phyloP scores from a whole-genome alignment of 108 stramenopile species.

The Nitzschia sp. region DNA sequence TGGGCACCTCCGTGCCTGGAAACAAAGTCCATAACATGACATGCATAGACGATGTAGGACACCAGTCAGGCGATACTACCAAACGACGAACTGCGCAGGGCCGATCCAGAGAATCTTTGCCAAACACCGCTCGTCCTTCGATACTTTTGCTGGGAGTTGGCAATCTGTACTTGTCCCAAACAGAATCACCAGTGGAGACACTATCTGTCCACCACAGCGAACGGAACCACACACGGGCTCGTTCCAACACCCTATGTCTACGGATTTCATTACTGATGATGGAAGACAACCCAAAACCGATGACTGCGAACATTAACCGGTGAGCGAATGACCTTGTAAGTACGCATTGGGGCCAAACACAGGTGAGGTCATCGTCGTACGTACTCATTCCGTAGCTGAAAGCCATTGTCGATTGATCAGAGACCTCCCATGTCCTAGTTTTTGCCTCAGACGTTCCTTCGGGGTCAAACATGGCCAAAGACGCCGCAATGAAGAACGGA shows the following conservation, averaged over 20 bases:
- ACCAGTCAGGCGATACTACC: constrained; percentile 35
- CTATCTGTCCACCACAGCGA: constrained; percentile 10
- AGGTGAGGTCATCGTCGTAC: too few species aligned
- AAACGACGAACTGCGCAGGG: constrained; percentile 15
- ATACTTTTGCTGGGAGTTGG: constrained; percentile 14
- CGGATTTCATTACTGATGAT: constrained; percentile 15
- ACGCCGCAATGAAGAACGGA: constrained; percentile 31
- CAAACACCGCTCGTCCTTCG: constrained; percentile 19
- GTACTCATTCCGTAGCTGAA: too few species aligned
- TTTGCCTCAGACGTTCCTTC: constrained; percentile 4
- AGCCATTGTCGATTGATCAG: too few species aligned
- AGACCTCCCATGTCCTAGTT: not conserved
- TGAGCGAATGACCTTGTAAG: not conserved
- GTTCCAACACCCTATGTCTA: constrained; percentile 25
- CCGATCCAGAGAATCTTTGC: not conserved
- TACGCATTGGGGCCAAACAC: too few species aligned
- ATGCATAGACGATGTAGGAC: constrained; percentile 24
- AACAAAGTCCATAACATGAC: constrained; percentile 29
- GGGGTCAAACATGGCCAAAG: constrained; percentile 21
- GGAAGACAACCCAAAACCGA: constrained; percentile 30
- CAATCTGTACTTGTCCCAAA: constrained; percentile 23
- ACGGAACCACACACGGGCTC: constrained; percentile 22
- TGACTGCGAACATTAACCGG: constrained; percentile 11
- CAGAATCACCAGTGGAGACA: too few species aligned
- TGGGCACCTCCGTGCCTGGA: constrained; percentile 19